Percentiles rank a stretch among this genome's conserved stretches.
Conservation (phyloP, 306 rosid species). For the Dalbergia oliveri region DNA sequence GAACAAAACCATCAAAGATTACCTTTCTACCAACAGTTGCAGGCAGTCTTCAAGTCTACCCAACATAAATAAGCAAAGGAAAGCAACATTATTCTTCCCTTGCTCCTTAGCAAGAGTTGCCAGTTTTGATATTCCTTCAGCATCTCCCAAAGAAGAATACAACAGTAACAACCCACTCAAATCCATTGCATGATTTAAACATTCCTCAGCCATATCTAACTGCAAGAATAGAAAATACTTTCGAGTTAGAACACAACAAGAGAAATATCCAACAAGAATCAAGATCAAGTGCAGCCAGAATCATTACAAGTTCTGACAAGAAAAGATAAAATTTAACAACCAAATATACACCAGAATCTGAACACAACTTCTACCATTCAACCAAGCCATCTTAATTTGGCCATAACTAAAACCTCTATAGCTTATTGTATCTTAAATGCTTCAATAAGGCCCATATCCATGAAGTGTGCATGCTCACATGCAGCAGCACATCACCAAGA, state of each 20-base stretch:
- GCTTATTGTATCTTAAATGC: constrained; percentile 33
- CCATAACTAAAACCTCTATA: constrained; percentile 21
- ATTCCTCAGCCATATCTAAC: constrained; percentile 99
- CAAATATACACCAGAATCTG: constrained; percentile 25
- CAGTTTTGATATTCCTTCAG: constrained; percentile 89
- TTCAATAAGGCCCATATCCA: constrained; percentile 29
- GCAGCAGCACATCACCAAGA: constrained; percentile 38
- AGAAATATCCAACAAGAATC: constrained; percentile 43
- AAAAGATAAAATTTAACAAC: constrained; percentile 21
- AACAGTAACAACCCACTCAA: constrained; percentile 94
- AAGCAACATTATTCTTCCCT: constrained; percentile 98
- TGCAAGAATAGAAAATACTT: constrained; percentile 56
- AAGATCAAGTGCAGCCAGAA: constrained; percentile 23
- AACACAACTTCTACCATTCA: constrained; percentile 34
- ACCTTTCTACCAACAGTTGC: constrained; percentile 95
- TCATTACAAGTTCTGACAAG: constrained; percentile 8
- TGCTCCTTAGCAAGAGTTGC: constrained; percentile 92
- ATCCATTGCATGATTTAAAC: constrained; percentile 87
- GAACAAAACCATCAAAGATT: constrained; percentile 33
- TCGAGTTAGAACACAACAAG: constrained; percentile 33
- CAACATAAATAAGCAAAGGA: constrained; percentile 93
- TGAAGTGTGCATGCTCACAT: constrained; percentile 34
- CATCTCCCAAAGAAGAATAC: constrained; percentile 98
- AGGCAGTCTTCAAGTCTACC: constrained; percentile 99
- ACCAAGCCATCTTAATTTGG: constrained; percentile 36